Evolutionary conservation across 2,329 filamentous ascomycete species (phyloP).

Genomic region (Alternaria metachromatica): DNA sequence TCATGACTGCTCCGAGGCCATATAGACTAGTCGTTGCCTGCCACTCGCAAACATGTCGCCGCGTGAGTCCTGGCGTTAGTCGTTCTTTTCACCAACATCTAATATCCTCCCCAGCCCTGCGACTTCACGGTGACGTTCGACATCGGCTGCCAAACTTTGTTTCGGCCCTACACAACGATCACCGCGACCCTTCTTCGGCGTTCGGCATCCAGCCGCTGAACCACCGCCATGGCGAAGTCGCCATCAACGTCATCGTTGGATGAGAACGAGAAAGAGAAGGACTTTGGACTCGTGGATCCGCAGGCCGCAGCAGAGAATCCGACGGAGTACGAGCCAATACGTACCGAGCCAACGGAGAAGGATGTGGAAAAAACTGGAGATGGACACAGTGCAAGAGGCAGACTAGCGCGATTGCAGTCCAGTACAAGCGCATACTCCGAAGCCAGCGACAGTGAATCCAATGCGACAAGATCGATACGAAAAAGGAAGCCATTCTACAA

Average conservation of each 20-base stretch:
- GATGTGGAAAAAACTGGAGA: conserved; percentile 37
- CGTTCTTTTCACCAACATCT: conserved; percentile 1
- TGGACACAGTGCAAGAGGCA: conserved; percentile 25
- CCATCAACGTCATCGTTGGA: conserved; percentile 31
- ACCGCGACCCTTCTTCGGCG: conserved; percentile 1
- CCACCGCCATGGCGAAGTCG: conserved; percentile 21
- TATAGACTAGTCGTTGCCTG: conserved; percentile 26
- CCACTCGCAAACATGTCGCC: conserved; percentile 11
- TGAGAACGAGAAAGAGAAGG: conserved; percentile 48
- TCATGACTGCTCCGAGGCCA: conserved; percentile 24
- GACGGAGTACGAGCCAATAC: conserved; percentile 50
- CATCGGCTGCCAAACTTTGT: neutral
- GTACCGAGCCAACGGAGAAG: conserved; percentile 39
- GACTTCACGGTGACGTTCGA: neutral
- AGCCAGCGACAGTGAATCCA: conserved; percentile 37
- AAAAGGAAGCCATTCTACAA: conserved; percentile 66
- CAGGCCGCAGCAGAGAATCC: conserved; percentile 42
- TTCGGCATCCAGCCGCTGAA: conserved; percentile 3
- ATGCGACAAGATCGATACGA: conserved; percentile 32
- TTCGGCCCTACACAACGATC: conserved; percentile 3
- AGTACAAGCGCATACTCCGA: conserved; percentile 37
- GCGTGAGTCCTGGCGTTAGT: conserved; percentile 6
- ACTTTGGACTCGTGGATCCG: conserved; percentile 44
- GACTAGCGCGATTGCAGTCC: conserved; percentile 39
- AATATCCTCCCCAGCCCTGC: neutral